Percentiles rank a stretch among this genome's conserved stretches.
These are phyloP conservation scores for Aureobasidium sp. DNA, from an alignment of 2,329 filamentous ascomycete genomes.

Conservation along the genomic window DNA sequence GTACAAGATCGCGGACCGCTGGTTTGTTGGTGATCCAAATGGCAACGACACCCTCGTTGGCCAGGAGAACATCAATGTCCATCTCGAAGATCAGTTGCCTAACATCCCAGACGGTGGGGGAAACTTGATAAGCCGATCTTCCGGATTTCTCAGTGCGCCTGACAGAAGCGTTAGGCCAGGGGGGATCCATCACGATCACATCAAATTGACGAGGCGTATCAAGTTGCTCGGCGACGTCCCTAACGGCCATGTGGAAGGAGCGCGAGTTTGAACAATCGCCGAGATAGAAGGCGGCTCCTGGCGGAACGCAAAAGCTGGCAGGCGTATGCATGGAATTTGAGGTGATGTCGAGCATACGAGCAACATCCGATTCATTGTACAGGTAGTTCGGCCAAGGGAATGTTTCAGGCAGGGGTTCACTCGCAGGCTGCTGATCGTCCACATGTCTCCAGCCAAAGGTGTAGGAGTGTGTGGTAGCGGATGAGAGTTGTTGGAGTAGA, in stretches of 20 bases:
- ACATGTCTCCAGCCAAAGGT: not conserved
- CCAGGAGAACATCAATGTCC: conserved; percentile 47
- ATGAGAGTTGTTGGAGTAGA: conserved; percentile 4
- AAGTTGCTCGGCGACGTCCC: conserved; percentile 28
- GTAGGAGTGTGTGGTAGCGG: not conserved
- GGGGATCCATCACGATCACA: conserved; percentile 65
- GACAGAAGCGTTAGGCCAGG: conserved; percentile 73
- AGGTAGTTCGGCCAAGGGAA: not conserved
- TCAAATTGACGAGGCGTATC: conserved; percentile 49
- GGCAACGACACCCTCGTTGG: conserved; percentile 51
- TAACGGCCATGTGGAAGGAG: conserved; percentile 31
- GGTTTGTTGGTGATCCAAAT: conserved; percentile 73
- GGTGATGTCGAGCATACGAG: conserved; percentile 1
- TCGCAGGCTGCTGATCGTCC: not conserved
- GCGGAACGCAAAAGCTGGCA: conserved; percentile 38
- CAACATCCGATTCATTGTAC: not conserved
- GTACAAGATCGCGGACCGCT: conserved; percentile 44
- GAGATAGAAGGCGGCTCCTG: conserved; percentile 41
- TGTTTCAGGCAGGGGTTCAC: not conserved
- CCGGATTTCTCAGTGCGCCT: conserved; percentile 34
- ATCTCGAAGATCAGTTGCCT: conserved; percentile 32
- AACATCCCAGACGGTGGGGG: conserved; percentile 33
- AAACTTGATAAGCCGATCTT: conserved; percentile 13
- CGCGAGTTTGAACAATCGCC: conserved; percentile 35
- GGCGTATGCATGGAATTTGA: not conserved